Base-by-base conservation (phyloP, 2,329 filamentous ascomycete genomes). In the Venturia effusa region DNA sequence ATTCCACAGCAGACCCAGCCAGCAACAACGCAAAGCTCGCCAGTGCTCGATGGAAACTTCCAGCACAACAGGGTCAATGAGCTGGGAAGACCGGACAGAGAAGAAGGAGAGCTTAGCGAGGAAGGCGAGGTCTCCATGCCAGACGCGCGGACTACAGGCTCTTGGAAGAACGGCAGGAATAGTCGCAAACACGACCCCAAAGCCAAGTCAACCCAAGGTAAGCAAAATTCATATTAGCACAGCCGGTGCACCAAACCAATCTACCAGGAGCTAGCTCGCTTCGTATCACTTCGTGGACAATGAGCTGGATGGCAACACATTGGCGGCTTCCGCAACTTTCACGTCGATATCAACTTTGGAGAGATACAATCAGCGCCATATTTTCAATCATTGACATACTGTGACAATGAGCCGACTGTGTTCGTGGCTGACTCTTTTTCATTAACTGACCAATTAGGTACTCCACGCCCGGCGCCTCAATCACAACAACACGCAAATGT, bases 71-170 rank as follows among this genome's bases (percentile, higher is more conserved):
- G 71, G 60, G 57, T 74, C 13, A 66, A 67, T 37, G 70, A 73
- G 19, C 70, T 72, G 37, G 68, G 73, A 60, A 72, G 79, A 57
- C 73, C 73, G 63, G 80, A 82, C 64, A 77, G 77, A 64, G 89
- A 94, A 70, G 90, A 95, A 69, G 89, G 88, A 19, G 90, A 95
- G 72, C 73, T 94, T 37, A 89, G 85, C 67, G 90, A 93, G 69
- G 88, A 91, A 69, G 83, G 80, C 22, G 85, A 88, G 68, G 79
- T 82, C 51, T 57, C 51, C 27, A 57, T 30, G 6, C 30, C 51
- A 57, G 51, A 34, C 30, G 30, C 27, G 51, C 51, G 51, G 27
- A 17, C 10, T 15, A 19, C 51, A 2, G 30, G 51, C 17, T 57
- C 51, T 19, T 57, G 60, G 32, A 37, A 37, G 17, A 32, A 32